phyloP scores from a whole-genome alignment of 2,329 filamentous ascomycete species.

The Fusarium chaquense region DNA sequence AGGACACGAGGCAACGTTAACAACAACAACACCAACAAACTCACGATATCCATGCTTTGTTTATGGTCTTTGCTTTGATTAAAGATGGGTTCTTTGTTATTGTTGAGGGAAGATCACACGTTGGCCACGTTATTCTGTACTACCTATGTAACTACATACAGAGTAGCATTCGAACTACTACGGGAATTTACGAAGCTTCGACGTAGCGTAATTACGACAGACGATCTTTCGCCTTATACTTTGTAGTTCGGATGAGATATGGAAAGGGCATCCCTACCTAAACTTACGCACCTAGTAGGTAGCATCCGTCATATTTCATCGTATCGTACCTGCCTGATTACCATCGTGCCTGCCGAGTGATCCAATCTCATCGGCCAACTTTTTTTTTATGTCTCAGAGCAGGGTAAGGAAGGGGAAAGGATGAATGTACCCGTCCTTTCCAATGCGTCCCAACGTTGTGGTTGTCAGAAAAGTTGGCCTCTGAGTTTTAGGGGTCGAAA shows the following conservation, averaged over 20 bases:
- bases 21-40: not conserved
- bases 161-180: not conserved
- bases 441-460: not conserved
- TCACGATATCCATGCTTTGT: constrained; percentile 21
- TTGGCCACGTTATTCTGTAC: not conserved
- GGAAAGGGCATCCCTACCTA: constrained; percentile 32
- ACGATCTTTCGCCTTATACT: constrained; percentile 19
- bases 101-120: not conserved
- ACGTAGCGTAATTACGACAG: not conserved
- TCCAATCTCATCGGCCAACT: constrained; percentile 26
- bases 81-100: constrained; percentile 7
- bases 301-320: constrained; percentile 11
- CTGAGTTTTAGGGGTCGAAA: no score
- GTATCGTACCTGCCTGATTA: constrained; percentile 1
- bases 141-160: no score
- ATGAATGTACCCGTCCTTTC: not conserved
- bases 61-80: constrained; percentile 30
- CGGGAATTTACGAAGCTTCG: not conserved
- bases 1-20: not conserved
- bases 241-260: constrained; percentile 31
- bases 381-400: constrained; percentile 14
- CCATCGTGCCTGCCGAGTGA: not conserved
- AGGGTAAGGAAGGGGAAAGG: not conserved
- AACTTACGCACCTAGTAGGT: not conserved
- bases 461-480: no score